Conservation (phyloP, 1,284 basidiomycete species). For the Irpex sp. region DNA sequence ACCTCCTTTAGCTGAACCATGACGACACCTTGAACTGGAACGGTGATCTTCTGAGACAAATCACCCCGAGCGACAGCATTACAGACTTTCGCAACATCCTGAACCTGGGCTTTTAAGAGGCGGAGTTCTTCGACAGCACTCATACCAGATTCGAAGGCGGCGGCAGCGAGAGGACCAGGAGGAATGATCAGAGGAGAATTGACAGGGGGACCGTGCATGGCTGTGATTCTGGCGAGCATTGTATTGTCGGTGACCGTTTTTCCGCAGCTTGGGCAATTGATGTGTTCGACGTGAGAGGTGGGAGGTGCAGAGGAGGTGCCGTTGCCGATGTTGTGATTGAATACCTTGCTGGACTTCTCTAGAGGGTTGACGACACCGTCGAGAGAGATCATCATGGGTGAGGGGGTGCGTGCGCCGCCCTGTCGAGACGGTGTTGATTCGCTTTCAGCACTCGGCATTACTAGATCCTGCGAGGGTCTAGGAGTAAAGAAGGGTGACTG, state of each 20-base stretch:
- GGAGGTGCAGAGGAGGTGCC: conserved; percentile 39
- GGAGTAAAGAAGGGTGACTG: conserved; percentile 29
- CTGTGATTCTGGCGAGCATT: conserved; percentile 30
- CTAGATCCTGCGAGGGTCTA: conserved; percentile 30
- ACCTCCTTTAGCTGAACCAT: conserved; percentile 99
- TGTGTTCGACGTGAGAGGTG: conserved; percentile 35
- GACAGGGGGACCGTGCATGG: conserved; percentile 9
- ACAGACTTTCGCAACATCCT: conserved; percentile 90
- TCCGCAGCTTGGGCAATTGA: conserved; percentile 48
- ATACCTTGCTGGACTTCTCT: conserved; percentile 25
- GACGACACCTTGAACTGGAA: conserved; percentile 92
- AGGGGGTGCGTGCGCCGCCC: conserved; percentile 21
- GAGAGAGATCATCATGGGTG: conserved; percentile 38
- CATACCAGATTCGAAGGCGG: conserved; percentile 60
- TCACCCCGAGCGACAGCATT: conserved; percentile 95
- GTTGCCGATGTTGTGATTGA: conserved; percentile 17
- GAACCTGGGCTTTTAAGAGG: conserved; percentile 84
- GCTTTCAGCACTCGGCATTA: conserved; percentile 22
- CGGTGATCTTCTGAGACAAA: conserved; percentile 93
- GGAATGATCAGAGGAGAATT: conserved; percentile 44
- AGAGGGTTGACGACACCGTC: conserved; percentile 39
- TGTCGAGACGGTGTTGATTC: conserved; percentile 21
- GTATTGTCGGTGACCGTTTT: conserved; percentile 37
- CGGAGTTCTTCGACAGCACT: conserved; percentile 77
- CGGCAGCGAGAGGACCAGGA: conserved; percentile 54